Base-by-base conservation (phyloP, 192 early-diverging fungal genomes). In the Coemansia sp. region DNA sequence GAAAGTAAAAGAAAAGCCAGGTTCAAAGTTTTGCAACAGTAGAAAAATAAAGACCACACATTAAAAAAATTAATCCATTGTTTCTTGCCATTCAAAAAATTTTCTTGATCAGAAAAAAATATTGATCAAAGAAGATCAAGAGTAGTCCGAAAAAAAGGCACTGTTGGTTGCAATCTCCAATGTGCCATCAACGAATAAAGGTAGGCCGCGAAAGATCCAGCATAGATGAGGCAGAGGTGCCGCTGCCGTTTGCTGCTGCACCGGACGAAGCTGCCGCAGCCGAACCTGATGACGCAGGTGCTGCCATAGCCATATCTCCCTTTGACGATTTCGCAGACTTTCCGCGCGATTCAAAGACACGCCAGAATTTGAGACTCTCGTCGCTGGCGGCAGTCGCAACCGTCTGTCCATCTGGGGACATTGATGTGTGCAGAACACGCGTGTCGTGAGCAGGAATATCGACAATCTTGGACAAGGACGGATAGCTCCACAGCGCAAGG, bases 301-400 rank as follows among this genome's bases (percentile, higher is more conserved):
- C 6, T 40, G 64, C 28, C 10, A 63, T 36, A 1, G 60, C 52
- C 25, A 33, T n/a, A 12, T 56, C 58, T 22, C 50, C 61, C 61
- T 73, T 79, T 49, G 50, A 42, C 12, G 63, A 36, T 48, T 70
- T 75, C 30, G 56, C 56, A 0, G 77, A 59, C 55, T 80, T 80
- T 10, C 69, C 61, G 61, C 77, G 79, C 1, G 72, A 36, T 60
- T 92, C 89, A 80, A 95, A 98, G 33, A 97, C 74, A 60, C 86
- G 90, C 97, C 97, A 99, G 76, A 99, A 97, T 68, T 96, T 92
- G 55, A 99, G 76, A 33, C 92, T 96, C 62, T 96, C 93, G 75
- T 99, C 97, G 54, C 92, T 91, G 17, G 96, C 90, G 1, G 93
- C 91, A 4, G 94, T 98, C 6, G 96, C 95, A 14, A 99, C 85